These are phyloP conservation scores for Scedosporium minutisporum DNA, from an alignment of 2,329 filamentous ascomycete species.

Conservation along the genomic window DNA sequence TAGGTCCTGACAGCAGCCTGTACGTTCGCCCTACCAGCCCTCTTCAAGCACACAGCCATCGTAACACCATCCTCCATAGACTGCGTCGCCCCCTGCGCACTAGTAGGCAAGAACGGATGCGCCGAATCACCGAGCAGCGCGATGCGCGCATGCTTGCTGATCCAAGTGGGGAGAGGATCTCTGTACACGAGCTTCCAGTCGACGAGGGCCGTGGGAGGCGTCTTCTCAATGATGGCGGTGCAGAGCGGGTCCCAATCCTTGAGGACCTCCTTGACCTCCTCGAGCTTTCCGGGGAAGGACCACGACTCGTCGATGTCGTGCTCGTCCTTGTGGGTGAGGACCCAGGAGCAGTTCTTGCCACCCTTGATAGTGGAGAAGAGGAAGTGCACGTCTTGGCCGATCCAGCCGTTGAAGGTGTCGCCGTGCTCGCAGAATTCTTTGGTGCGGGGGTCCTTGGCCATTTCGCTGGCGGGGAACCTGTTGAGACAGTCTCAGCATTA, in stretches of 20 bases:
- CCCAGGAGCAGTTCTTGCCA: slow-evolving; percentile 47
- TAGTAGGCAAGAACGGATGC: slow-evolving; percentile 29
- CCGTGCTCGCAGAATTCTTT: slow-evolving; percentile 40
- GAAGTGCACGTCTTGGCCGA: slow-evolving; percentile 47
- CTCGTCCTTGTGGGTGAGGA: slow-evolving; percentile 44
- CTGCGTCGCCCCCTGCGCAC: slow-evolving; percentile 28
- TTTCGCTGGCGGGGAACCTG: slow-evolving; percentile 35
- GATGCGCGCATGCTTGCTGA: slow-evolving; percentile 22
- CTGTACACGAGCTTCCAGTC: slow-evolving; percentile 43
- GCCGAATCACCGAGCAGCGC: slow-evolving; percentile 30
- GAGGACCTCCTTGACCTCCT: slow-evolving; percentile 39
- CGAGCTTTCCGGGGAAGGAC: slow-evolving; percentile 40
- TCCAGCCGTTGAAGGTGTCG: slow-evolving; percentile 50
- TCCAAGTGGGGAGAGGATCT: slow-evolving; percentile 34
- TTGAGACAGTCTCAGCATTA: background rate
- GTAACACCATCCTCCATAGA: slow-evolving; percentile 31
- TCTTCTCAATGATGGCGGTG: slow-evolving; percentile 33
- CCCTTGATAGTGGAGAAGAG: slow-evolving; percentile 47
- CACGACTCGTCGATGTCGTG: slow-evolving; percentile 46
- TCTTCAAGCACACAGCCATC: slow-evolving; percentile 23
- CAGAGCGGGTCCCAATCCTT: slow-evolving; percentile 35
- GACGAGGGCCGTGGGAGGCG: slow-evolving; percentile 25
- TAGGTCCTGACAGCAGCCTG: slow-evolving; percentile 24
- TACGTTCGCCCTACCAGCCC: slow-evolving; percentile 14
- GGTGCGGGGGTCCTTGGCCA: slow-evolving; percentile 40